These are phyloP conservation scores for Cyclotella kingstonii DNA, from an alignment of 108 stramenopile genomes.

Conservation along the genomic window DNA sequence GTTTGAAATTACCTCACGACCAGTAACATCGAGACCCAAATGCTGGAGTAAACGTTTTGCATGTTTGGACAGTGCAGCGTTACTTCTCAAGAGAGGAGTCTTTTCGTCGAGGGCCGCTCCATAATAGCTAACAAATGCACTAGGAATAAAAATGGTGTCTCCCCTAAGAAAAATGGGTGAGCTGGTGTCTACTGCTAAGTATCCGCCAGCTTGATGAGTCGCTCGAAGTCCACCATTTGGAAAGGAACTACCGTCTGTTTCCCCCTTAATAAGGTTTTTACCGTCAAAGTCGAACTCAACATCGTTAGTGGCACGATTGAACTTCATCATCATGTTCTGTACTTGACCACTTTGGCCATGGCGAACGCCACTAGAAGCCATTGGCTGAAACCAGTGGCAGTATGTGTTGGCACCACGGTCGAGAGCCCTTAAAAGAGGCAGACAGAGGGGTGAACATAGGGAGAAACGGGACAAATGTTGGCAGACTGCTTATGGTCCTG, in stretches of 20 bases:
- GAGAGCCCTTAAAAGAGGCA: slow-evolving; percentile 61
- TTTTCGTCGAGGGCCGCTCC: slow-evolving; percentile 96
- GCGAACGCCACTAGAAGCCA: slow-evolving; percentile 88
- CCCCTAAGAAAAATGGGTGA: slow-evolving; percentile 90
- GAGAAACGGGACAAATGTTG: background rate
- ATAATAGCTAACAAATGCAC: slow-evolving; percentile 89
- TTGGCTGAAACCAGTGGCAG: slow-evolving; percentile 97
- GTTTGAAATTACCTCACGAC: slow-evolving; percentile 71
- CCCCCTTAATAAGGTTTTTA: slow-evolving; percentile 88
- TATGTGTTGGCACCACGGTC: slow-evolving; percentile 92
- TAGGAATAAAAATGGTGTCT: slow-evolving; percentile 93
- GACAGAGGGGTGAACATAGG: background rate
- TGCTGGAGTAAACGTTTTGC: slow-evolving; percentile 75
- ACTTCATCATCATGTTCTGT: slow-evolving; percentile 93
- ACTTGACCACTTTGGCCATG: slow-evolving; percentile 93
- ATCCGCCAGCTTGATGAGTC: slow-evolving; percentile 92
- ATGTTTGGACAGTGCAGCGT: slow-evolving; percentile 84
- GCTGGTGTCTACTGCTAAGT: slow-evolving; percentile 87
- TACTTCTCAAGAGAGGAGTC: slow-evolving; percentile 90
- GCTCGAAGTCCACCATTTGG: slow-evolving; percentile 95
- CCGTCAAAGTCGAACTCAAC: slow-evolving; percentile 91
- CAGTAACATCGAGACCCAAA: slow-evolving; percentile 71
- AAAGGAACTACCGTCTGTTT: slow-evolving; percentile 93
- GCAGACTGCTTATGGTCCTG: no score
- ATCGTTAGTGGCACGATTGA: slow-evolving; percentile 71